These are phyloP conservation scores for Triglochin maritima DNA, from an alignment of 106 monocot species.

Conservation along the genomic window DNA sequence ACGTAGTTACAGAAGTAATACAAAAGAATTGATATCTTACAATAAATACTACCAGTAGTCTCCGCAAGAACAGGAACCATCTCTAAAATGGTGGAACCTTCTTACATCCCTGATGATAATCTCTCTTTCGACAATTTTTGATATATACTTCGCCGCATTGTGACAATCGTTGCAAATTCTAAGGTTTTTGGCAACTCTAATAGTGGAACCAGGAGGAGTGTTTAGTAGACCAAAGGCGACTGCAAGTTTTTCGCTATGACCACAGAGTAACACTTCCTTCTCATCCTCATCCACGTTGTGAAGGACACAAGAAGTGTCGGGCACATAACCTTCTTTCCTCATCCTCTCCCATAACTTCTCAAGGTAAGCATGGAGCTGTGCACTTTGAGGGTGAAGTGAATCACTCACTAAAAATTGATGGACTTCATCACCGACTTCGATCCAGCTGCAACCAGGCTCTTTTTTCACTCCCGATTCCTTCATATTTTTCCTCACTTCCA, in stretches of 20 bases:
- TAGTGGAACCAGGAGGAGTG: slow-evolving; percentile 30
- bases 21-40: background rate
- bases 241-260: slow-evolving; percentile 67
- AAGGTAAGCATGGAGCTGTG: slow-evolving; percentile 23
- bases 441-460: slow-evolving; percentile 84
- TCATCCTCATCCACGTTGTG: slow-evolving; percentile 45
- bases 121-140: slow-evolving; percentile 41
- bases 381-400: slow-evolving; percentile 45
- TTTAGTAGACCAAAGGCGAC: slow-evolving; percentile 55
- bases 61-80: slow-evolving; percentile 32
- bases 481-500: slow-evolving; percentile 63
- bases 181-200: slow-evolving; percentile 69
- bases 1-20: background rate
- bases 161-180: slow-evolving; percentile 74
- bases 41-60: slow-evolving; percentile 22
- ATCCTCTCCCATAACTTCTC: slow-evolving; percentile 37
- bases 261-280: slow-evolving; percentile 41
- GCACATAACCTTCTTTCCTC: slow-evolving; percentile 47
- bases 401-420: slow-evolving; percentile 67
- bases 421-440: slow-evolving; percentile 47
- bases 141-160: slow-evolving; percentile 42
- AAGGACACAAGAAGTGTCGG: slow-evolving; percentile 52
- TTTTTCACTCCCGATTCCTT: slow-evolving; percentile 62
- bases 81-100: slow-evolving; percentile 33
- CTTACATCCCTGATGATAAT: slow-evolving; percentile 32